These are phyloP conservation scores for Agaricales sp. DNA, from an alignment of 1,284 basidiomycete species.

Conservation along the genomic window DNA sequence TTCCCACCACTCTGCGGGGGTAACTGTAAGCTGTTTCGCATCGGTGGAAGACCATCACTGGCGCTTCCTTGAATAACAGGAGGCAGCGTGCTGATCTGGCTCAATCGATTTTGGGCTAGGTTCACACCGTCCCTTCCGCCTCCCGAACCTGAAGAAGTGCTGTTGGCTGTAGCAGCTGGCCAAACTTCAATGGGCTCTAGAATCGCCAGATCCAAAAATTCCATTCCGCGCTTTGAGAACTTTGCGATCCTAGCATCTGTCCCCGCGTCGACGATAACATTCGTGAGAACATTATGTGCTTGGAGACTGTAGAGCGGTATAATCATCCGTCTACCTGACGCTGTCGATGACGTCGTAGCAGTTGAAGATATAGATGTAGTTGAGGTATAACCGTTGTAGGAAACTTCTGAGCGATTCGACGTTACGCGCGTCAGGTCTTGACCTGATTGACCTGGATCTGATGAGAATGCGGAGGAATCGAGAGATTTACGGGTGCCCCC, in stretches of 20 bases:
- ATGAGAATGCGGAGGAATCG: slow-evolving; percentile 19
- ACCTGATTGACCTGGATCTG: slow-evolving; percentile 16
- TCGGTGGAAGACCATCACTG: slow-evolving; percentile 4
- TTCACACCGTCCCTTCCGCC: too few relatives aligned
- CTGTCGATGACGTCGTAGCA: slow-evolving; percentile 34
- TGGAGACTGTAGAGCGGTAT: slow-evolving; percentile 92
- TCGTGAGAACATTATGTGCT: slow-evolving; percentile 88
- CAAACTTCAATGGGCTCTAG: slow-evolving; percentile 82
- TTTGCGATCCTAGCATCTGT: slow-evolving; percentile 93
- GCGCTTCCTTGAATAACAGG: too few relatives aligned
- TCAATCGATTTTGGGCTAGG: too few relatives aligned
- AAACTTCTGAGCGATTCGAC: slow-evolving; percentile 34
- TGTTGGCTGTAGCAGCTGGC: slow-evolving; percentile 15
- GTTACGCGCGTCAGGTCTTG: slow-evolving; percentile 23
- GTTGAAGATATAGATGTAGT: slow-evolving; percentile 33
- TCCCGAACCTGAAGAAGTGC: too few relatives aligned
- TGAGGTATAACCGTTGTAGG: slow-evolving; percentile 44
- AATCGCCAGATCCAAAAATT: slow-evolving; percentile 67
- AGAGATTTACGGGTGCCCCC: slow-evolving; percentile 24
- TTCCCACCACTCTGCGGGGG: background rate
- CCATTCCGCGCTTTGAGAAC: slow-evolving; percentile 78
- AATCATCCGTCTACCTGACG: slow-evolving; percentile 59
- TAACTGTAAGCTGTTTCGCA: background rate
- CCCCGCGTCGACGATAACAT: slow-evolving; percentile 84
- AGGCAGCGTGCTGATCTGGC: too few relatives aligned